Percentiles rank a stretch among this genome's conserved stretches.
phyloP scores from a whole-genome alignment of 208 protist species.

The Leishmania tarentolae region DNA sequence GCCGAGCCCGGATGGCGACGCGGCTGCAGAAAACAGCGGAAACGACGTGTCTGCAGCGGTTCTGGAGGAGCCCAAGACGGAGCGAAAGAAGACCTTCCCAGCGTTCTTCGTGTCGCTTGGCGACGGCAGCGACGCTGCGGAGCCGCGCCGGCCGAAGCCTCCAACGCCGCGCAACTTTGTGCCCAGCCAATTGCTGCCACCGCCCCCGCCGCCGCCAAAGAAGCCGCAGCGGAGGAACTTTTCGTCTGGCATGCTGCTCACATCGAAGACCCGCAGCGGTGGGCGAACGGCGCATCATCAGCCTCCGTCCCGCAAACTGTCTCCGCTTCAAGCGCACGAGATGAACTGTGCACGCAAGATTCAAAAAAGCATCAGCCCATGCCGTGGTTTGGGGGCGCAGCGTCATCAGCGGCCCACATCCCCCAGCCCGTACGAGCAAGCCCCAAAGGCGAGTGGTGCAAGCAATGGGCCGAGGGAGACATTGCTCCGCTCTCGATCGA shows the following conservation, averaged over 20 bases:
- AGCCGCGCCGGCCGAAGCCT: conserved; percentile 72
- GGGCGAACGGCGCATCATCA: background rate
- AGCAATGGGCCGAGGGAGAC: background rate
- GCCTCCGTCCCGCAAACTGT: background rate
- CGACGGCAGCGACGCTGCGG: conserved; percentile 16
- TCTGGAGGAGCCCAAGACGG: conserved; percentile 64
- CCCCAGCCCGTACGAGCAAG: conserved; percentile 11
- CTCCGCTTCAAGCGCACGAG: conserved; percentile 1
- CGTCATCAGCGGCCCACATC: conserved; percentile 8
- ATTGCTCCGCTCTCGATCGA: background rate
- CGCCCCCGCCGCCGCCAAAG: background rate
- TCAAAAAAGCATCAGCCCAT: background rate
- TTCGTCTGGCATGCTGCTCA: background rate
- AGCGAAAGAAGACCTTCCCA: conserved; percentile 46
- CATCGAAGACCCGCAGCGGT: background rate
- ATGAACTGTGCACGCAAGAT: background rate
- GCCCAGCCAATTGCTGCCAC: conserved; percentile 27
- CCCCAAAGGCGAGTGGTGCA: background rate
- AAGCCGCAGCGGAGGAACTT: background rate
- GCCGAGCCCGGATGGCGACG: background rate
- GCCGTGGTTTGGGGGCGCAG: background rate
- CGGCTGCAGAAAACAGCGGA: background rate
- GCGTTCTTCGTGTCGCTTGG: conserved; percentile 77
- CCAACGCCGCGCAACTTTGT: conserved; percentile 79
- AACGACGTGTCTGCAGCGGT: background rate